Evolutionary conservation across 768 basidiomycete species (phyloP), one percentile per base, ranked within the genome.

Genomic region (Auricularia sp.): DNA sequence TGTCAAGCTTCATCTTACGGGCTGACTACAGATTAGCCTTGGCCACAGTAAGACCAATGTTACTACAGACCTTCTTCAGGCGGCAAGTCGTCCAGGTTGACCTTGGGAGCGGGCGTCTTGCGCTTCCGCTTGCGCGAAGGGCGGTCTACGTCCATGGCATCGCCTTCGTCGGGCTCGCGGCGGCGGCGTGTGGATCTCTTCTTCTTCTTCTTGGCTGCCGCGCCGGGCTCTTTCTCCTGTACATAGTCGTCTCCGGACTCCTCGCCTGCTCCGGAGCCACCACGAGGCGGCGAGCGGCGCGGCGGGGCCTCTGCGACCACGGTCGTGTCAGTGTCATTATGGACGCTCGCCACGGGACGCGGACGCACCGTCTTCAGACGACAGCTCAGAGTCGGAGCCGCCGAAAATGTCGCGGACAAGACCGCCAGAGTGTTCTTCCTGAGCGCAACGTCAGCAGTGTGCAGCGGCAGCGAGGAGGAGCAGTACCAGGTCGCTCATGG

Each of bases 371-470:
- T 88, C 88, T 65, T 86, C 86, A 8, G 85, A 85, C 0, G 90
- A 92, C 8, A 92, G 83, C 67, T 95, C 93, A 3, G 91, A 92
- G 70, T 89, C 89, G 18, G 86, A 88, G 45, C 88, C 88, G 67
- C 89, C 91, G 71, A 93, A 94, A 65, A 92, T 87, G 70, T 88
- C 86, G 62, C 83, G 85, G 65, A 83, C 86, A 39, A 87, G 84
- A 62, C 79, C 71, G 42, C 47, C 47, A 5, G 14, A 21, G 18
- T 51, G 47, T 51, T 51, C 47, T 51, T 51, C 47, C 47, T 51
- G 21, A 13, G 5, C 13, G 3, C 4, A 5, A 8, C 39, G 39
- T 42, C 39, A 42, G 39, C 39, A 14, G 39, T 0, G 13, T 1
- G 39, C 39, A 42, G 39, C 7, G 0, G 2, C 8, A 42, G 39